Evolutionary conservation across 192 early-diverging fungal species (phyloP).

Genomic region (Mortierella hygrophila): DNA sequence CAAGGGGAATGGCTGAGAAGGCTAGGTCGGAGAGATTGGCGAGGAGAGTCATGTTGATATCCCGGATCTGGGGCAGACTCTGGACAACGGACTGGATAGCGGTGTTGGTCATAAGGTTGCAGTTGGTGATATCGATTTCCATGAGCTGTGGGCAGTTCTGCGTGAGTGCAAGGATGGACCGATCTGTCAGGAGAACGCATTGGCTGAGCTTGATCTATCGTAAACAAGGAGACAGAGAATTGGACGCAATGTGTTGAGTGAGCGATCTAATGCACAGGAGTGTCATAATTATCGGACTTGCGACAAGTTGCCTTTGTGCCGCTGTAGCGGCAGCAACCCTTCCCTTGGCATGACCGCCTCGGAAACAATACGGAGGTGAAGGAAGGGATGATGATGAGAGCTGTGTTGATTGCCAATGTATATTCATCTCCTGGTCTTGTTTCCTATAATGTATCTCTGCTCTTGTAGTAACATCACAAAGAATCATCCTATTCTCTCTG

Average conservation of each 20-base stretch:
- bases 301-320: neutral
- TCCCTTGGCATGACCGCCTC: neutral
- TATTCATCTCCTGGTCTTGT: slow-evolving; percentile 4
- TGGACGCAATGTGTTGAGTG: neutral
- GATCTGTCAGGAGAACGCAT: slow-evolving; percentile 63
- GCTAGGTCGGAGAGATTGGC: slow-evolving; percentile 52
- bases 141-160: slow-evolving; percentile 62
- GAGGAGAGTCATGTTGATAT: slow-evolving; percentile 61
- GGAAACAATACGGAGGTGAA: neutral
- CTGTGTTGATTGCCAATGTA: neutral
- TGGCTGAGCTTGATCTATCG: slow-evolving; percentile 68
- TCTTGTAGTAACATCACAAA: neutral
- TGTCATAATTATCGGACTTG: neutral
- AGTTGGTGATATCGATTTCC: slow-evolving; percentile 69
- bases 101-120: slow-evolving; percentile 60
- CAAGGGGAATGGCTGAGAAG: slow-evolving; percentile 43
- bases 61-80: slow-evolving; percentile 61
- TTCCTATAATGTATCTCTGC: neutral
- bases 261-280: neutral
- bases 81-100: slow-evolving; percentile 60
- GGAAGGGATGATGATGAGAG: neutral
- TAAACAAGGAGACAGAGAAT: neutral
- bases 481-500: neutral
- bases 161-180: slow-evolving; percentile 62
- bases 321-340: neutral